Evolutionary conservation across 148 eudicot genomes (phyloP).

Genomic region (Agrostemma githago): DNA sequence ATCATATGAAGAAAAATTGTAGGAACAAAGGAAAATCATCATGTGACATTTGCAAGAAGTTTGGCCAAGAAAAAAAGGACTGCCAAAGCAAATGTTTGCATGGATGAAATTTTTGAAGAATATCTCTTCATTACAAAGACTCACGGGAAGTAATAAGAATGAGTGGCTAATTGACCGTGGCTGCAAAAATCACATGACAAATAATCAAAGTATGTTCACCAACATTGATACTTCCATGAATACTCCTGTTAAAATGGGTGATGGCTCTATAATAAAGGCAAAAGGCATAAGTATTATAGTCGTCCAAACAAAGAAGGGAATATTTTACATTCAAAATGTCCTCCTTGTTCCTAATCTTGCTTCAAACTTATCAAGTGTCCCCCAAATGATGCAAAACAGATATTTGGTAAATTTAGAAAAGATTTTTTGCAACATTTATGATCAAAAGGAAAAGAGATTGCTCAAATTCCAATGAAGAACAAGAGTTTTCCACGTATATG

Average conservation of each 20-base stretch:
- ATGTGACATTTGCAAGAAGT: not conserved
- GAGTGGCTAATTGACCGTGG: conserved; percentile 1
- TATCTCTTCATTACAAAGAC: not conserved
- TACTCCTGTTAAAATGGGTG: not conserved
- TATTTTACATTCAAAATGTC: not conserved
- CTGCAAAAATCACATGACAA: conserved; percentile 13
- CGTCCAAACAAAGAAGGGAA: not conserved
- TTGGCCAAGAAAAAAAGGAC: conserved; percentile 6
- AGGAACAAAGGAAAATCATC: conserved; percentile 5
- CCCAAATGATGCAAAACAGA: conserved; percentile 6
- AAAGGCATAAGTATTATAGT: not conserved
- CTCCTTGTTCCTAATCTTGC: not conserved
- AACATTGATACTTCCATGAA: not conserved
- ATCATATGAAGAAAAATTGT: conserved; percentile 10
- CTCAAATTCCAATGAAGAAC: not conserved
- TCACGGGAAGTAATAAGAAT: not conserved
- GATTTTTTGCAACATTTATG: not conserved
- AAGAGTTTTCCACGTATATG: not conserved
- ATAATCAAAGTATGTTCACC: not conserved
- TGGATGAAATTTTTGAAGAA: not conserved
- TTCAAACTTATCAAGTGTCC: not conserved
- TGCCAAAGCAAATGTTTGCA: not conserved
- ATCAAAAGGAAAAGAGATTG: not conserved
- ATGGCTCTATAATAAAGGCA: not conserved
- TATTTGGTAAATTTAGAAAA: not conserved